Conservation (phyloP, 495 filamentous ascomycete species). For the Lasiosphaeria ovina region DNA sequence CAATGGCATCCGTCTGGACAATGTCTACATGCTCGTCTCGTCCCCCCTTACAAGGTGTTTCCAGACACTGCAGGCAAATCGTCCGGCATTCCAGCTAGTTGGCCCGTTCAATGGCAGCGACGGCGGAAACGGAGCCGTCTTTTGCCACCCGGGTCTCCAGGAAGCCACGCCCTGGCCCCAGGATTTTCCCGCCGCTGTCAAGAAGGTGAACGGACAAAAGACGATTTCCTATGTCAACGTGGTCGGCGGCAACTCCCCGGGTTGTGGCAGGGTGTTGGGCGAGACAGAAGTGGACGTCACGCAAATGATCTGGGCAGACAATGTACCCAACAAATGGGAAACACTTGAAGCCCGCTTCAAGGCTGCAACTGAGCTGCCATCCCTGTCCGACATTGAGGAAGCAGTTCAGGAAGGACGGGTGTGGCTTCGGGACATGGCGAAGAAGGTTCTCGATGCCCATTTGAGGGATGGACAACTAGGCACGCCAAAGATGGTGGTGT, state of each 20-base stretch:
- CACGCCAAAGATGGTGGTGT: slow-evolving; percentile 4
- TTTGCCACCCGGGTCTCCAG: slow-evolving; percentile 5
- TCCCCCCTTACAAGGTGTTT: slow-evolving; percentile 1
- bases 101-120: slow-evolving; percentile 1
- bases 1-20: not conserved
- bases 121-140: not conserved
- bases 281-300: not conserved
- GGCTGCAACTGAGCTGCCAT: not conserved
- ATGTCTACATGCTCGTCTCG: slow-evolving; percentile 9
- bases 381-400: not conserved
- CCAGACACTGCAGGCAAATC: not conserved
- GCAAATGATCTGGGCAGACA: not conserved
- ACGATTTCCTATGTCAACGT: not conserved
- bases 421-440: not conserved
- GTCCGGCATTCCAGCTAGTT: not conserved
- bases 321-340: not conserved
- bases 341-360: not conserved
- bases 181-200: slow-evolving; percentile 4
- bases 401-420: not conserved
- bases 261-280: not conserved
- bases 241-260: not conserved
- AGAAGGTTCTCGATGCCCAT: not conserved
- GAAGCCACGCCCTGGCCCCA: slow-evolving; percentile 4
- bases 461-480: not conserved
- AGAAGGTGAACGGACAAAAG: not conserved